Conservation (phyloP, 768 basidiomycete species). For the Galerina sulciceps region DNA sequence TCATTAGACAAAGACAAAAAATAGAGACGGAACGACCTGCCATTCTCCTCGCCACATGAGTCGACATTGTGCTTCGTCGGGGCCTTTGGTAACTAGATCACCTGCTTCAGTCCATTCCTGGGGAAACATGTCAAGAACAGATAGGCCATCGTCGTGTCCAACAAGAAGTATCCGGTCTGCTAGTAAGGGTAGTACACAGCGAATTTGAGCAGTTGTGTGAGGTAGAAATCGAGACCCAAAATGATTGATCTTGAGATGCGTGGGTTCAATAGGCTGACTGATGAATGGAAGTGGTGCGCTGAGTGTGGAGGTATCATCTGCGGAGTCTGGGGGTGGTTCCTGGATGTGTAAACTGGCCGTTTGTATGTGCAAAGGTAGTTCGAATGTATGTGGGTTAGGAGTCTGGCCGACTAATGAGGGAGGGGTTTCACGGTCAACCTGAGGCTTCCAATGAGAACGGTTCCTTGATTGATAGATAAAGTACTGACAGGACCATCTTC, state of each 20-base stretch:
- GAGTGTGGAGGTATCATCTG: slow-evolving; percentile 31
- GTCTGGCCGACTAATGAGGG: slow-evolving; percentile 22
- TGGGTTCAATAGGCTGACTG: slow-evolving; percentile 58
- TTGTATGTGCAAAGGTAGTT: slow-evolving; percentile 44
- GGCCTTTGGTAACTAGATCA: slow-evolving; percentile 51
- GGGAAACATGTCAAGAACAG: slow-evolving; percentile 84
- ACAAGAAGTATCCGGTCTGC: slow-evolving; percentile 71
- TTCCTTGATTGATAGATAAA: neutral
- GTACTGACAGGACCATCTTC: slow-evolving; percentile 24
- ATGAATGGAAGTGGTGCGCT: slow-evolving; percentile 46
- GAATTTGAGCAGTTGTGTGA: slow-evolving; percentile 75
- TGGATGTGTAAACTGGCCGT: slow-evolving; percentile 43
- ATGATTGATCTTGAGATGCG: slow-evolving; percentile 69
- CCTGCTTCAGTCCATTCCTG: slow-evolving; percentile 66
- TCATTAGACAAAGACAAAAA: neutral
- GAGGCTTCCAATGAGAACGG: neutral
- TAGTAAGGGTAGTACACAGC: slow-evolving; percentile 72
- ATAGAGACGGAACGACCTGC: neutral
- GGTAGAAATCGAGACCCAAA: slow-evolving; percentile 89
- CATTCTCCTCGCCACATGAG: slow-evolving; percentile 78
- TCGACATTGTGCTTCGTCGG: slow-evolving; percentile 70
- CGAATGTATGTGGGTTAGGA: slow-evolving; percentile 14
- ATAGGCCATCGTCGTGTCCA: slow-evolving; percentile 80
- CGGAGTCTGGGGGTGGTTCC: slow-evolving; percentile 28
- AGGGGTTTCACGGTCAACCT: neutral